Evolutionary conservation across 2,329 filamentous ascomycete genomes (phyloP).

Genomic region (Sporothrix dimorphospora): DNA sequence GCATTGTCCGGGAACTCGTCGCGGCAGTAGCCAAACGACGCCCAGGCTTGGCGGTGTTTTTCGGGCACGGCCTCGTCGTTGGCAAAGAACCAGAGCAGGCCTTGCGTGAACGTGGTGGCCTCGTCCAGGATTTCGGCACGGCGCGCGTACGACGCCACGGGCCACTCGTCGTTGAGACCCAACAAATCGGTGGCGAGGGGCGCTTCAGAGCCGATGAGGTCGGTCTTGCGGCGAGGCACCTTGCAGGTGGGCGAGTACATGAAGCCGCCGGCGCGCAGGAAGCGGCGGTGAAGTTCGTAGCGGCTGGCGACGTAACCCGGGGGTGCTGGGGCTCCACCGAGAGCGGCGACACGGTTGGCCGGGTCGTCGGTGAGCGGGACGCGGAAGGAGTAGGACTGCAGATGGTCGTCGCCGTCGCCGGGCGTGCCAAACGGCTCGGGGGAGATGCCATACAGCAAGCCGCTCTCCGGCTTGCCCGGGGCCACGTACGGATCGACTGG

Average conservation of each 20-base stretch:
- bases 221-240: slow-evolving; percentile 12
- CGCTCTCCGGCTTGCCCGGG: background rate
- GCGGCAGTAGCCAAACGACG: slow-evolving; percentile 21
- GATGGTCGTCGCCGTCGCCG: slow-evolving; percentile 22
- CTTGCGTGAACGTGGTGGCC: background rate
- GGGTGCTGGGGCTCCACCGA: background rate
- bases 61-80: slow-evolving; percentile 21
- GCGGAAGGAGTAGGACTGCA: slow-evolving; percentile 23
- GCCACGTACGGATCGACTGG: slow-evolving; percentile 9
- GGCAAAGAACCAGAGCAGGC: slow-evolving; percentile 24
- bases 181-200: slow-evolving; percentile 17
- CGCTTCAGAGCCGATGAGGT: slow-evolving; percentile 22
- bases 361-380: slow-evolving; percentile 22
- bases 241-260: slow-evolving; percentile 15
- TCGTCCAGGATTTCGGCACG: slow-evolving; percentile 7
- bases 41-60: background rate
- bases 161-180: slow-evolving; percentile 23
- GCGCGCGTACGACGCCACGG: slow-evolving; percentile 6
- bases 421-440: slow-evolving; percentile 12
- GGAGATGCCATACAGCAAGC: slow-evolving; percentile 18
- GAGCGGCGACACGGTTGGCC: background rate
- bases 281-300: slow-evolving; percentile 23
- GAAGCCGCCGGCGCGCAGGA: slow-evolving; percentile 7
- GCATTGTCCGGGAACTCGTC: slow-evolving; percentile 24
- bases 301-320: slow-evolving; percentile 14